Evolutionary conservation across 2,329 filamentous ascomycete genomes (phyloP).

Genomic region (Trichothecium roseum): DNA sequence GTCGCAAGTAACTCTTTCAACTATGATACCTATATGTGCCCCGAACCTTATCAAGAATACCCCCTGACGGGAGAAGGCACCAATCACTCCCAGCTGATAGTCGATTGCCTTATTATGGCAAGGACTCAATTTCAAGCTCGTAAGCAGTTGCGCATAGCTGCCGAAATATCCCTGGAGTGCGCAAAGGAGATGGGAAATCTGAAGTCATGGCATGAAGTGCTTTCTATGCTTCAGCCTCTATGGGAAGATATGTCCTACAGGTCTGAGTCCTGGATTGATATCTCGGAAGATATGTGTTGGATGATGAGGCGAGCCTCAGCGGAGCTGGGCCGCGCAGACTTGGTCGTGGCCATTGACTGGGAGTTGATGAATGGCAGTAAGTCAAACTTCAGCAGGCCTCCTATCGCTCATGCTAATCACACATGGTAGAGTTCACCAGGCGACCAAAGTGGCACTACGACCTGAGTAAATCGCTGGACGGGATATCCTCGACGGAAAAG

Average conservation of each 20-base stretch:
- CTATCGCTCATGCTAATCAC: background rate
- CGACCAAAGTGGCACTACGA: conserved; percentile 52
- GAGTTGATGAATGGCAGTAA: conserved; percentile 50
- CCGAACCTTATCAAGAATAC: conserved; percentile 49
- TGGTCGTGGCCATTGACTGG: conserved; percentile 54
- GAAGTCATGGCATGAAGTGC: conserved; percentile 41
- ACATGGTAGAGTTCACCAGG: conserved; percentile 36
- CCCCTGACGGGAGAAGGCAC: conserved; percentile 39
- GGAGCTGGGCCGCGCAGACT: conserved; percentile 38
- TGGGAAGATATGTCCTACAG: conserved; percentile 49
- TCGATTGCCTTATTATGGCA: conserved; percentile 40
- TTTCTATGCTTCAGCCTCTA: conserved; percentile 43
- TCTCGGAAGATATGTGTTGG: conserved; percentile 52
- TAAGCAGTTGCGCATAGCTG: conserved; percentile 39
- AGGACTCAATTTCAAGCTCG: conserved; percentile 43
- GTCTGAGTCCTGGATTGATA: conserved; percentile 47
- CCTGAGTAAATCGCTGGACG: conserved; percentile 45
- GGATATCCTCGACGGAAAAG: conserved; percentile 29
- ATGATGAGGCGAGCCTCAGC: conserved; percentile 46
- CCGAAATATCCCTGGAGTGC: conserved; percentile 47
- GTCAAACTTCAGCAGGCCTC: conserved; percentile 13
- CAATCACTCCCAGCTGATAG: conserved; percentile 45
- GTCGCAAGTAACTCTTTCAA: conserved; percentile 40
- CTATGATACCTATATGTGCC: conserved; percentile 59
- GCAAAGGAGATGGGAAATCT: conserved; percentile 42